Percentiles rank a stretch among this genome's conserved stretches.
phyloP scores from a whole-genome alignment of 1,284 basidiomycete genomes.

The Porodaedalea pini region DNA sequence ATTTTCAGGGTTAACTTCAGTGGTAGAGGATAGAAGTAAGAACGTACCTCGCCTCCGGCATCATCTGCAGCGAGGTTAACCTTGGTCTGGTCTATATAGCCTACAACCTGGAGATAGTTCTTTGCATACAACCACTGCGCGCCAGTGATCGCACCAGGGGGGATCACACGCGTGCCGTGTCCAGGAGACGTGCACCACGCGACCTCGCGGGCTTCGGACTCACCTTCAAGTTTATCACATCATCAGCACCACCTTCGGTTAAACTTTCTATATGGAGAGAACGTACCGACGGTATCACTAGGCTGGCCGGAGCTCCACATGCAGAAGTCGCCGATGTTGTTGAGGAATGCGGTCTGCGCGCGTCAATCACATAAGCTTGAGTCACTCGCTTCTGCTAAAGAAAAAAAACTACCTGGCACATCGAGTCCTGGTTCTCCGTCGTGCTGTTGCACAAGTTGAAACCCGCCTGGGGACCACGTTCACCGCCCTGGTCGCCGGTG shows the following conservation, averaged over 20 bases:
- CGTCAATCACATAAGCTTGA: neutral
- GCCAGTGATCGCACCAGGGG: slow-evolving; percentile 44
- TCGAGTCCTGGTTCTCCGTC: slow-evolving; percentile 53
- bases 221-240: slow-evolving; percentile 28
- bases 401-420: slow-evolving; percentile 46
- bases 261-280: neutral
- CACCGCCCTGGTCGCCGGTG: slow-evolving; percentile 41
- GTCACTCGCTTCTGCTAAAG: slow-evolving; percentile 15
- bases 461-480: slow-evolving; percentile 57
- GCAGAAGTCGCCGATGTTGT: slow-evolving; percentile 27
- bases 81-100: slow-evolving; percentile 31
- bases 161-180: slow-evolving; percentile 56
- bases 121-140: slow-evolving; percentile 37
- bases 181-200: slow-evolving; percentile 60
- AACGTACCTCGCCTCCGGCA: slow-evolving; percentile 26
- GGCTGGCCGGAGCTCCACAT: slow-evolving; percentile 29
- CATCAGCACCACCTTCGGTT: neutral
- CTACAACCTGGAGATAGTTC: slow-evolving; percentile 34
- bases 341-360: slow-evolving; percentile 19
- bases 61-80: slow-evolving; percentile 31
- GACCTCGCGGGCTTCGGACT: slow-evolving; percentile 56
- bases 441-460: slow-evolving; percentile 73
- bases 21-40: neutral
- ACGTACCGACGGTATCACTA: slow-evolving; percentile 21
- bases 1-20: neutral